phyloP scores from a whole-genome alignment of 2,329 filamentous ascomycete species.

The Aureobasidium melanogenum region DNA sequence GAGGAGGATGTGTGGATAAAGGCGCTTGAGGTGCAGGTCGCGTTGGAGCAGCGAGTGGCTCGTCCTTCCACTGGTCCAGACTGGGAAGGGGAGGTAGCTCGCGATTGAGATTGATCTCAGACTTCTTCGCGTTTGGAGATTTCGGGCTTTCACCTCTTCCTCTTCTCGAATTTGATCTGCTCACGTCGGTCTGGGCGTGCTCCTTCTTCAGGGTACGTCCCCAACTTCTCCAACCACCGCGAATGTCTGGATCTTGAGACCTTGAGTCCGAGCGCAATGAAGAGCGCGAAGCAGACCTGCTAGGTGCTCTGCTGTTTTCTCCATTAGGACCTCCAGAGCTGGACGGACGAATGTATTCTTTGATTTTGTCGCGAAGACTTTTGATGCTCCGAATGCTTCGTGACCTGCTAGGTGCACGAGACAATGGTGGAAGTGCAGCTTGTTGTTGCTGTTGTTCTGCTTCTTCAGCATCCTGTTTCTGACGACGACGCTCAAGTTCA shows the following conservation, averaged over 20 bases:
- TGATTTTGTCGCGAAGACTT: slow-evolving; percentile 31
- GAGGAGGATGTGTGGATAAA: not conserved
- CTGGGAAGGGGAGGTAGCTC: slow-evolving; percentile 40
- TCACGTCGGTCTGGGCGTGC: not conserved
- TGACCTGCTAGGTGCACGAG: slow-evolving; percentile 19
- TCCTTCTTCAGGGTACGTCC: slow-evolving; percentile 2
- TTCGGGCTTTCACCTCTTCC: not conserved
- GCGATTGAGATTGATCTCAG: slow-evolving; percentile 34
- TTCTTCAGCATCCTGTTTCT: not conserved
- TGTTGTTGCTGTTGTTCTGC: not conserved
- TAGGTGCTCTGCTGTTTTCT: not conserved
- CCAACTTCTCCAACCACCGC: slow-evolving; percentile 7
- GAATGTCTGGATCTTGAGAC: not conserved
- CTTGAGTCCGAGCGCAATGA: not conserved
- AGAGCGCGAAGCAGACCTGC: not conserved
- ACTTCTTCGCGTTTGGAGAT: not conserved
- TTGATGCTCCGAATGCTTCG: slow-evolving; percentile 32
- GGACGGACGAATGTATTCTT: slow-evolving; percentile 33
- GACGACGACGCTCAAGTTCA: slow-evolving; percentile 31
- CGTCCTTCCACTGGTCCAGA: slow-evolving; percentile 32
- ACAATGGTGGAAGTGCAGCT: not conserved
- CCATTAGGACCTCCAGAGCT: slow-evolving; percentile 12
- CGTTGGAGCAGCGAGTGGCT: slow-evolving; percentile 11
- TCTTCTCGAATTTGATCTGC: slow-evolving; percentile 8
- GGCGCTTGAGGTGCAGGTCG: not conserved